phyloP scores from a whole-genome alignment of 257 asterid species.

The Jaltomata sinuosa region DNA sequence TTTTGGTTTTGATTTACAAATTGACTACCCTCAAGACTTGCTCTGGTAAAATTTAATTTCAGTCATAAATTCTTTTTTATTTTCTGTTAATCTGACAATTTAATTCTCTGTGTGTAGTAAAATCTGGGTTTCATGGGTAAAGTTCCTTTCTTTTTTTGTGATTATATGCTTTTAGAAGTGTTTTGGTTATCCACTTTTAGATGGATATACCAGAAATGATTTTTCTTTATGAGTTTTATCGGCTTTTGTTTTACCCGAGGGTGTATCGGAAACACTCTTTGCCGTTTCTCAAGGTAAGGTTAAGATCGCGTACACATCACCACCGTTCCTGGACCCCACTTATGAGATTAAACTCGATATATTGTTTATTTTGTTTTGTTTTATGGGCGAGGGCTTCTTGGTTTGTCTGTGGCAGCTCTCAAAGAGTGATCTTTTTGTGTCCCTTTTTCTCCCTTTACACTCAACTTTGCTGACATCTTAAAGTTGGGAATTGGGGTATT shows the following conservation, averaged over 20 bases:
- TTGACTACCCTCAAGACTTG: slow-evolving; percentile 66
- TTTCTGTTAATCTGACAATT: background rate
- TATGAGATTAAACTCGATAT: no score
- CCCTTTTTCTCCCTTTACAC: background rate
- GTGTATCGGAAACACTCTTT: no score
- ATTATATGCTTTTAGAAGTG: background rate
- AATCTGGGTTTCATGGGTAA: no score
- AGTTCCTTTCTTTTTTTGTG: background rate
- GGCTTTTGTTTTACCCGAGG: no score
- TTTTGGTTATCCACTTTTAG: no score
- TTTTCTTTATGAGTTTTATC: no score
- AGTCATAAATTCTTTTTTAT: background rate
- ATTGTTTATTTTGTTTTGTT: no score
- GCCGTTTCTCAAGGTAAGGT: no score
- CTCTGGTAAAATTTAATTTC: slow-evolving; percentile 36
- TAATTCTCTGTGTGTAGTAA: background rate
- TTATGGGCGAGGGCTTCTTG: background rate
- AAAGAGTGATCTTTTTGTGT: background rate
- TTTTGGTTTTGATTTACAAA: slow-evolving; percentile 67
- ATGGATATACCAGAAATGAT: no score
- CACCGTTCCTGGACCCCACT: no score
- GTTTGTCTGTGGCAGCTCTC: background rate
- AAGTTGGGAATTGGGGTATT: background rate
- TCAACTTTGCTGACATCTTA: background rate
- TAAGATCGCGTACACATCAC: no score